Conservation (phyloP, 2,329 filamentous ascomycete species). For the Pyrenophora tritici-repentis region DNA sequence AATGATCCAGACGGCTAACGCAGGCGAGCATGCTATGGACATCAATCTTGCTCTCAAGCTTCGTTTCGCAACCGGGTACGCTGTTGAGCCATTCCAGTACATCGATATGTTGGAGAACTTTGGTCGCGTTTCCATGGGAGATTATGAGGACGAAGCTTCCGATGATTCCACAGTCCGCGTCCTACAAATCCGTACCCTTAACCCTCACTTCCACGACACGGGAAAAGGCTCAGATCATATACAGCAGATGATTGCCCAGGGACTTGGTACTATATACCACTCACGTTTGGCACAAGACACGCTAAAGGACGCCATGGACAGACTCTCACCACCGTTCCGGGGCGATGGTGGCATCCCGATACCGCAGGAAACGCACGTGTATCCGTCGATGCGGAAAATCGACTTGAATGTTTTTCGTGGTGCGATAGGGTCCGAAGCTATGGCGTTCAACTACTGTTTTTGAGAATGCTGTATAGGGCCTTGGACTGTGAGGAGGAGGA, state of each 20-base stretch:
- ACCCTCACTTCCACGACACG: constrained; percentile 21
- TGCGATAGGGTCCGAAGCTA: too few species aligned
- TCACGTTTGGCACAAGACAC: constrained; percentile 1
- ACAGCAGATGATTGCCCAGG: constrained; percentile 16
- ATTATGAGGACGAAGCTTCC: constrained; percentile 5
- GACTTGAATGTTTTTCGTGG: too few species aligned
- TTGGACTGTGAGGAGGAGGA: too few species aligned
- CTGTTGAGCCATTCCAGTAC: constrained; percentile 23
- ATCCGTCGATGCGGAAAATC: too few species aligned
- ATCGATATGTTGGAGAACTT: constrained; percentile 5
- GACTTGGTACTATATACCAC: constrained; percentile 22
- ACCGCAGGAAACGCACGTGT: too few species aligned
- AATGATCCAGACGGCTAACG: constrained; percentile 18
- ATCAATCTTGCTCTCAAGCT: constrained; percentile 17
- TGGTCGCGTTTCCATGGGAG: too few species aligned
- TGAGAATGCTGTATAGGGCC: too few species aligned
- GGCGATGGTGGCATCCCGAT: too few species aligned
- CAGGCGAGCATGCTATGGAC: constrained; percentile 25
- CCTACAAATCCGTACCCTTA: constrained; percentile 21
- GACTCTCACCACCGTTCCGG: too few species aligned
- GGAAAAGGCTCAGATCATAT: constrained; percentile 19
- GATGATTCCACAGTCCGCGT: not conserved
- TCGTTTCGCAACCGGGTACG: constrained; percentile 21
- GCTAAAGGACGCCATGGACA: too few species aligned
- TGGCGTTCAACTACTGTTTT: too few species aligned